A percentile compares a stretch with the other conserved stretches of the same genome.
phyloP scores from a whole-genome alignment of 306 rosid genomes.

The Elaeagnus macrophylla region DNA sequence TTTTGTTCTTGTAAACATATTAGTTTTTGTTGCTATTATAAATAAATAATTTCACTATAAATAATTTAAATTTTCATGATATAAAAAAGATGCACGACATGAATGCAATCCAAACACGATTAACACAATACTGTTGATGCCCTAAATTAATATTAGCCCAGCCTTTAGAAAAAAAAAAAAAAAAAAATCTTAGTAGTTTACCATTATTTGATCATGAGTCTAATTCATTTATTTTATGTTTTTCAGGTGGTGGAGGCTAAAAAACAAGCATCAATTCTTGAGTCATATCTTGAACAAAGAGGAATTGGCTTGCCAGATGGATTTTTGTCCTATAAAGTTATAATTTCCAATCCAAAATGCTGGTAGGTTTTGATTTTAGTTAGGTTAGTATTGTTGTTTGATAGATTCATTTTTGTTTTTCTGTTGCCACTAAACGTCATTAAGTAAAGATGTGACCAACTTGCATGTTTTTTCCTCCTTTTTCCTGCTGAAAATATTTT shows the following conservation, averaged over 20 bases:
- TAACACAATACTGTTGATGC: no score
- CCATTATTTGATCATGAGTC: not conserved
- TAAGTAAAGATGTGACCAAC: no score
- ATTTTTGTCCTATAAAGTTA: slow-evolving; percentile 62
- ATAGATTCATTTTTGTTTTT: not conserved
- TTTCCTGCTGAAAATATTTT: no score
- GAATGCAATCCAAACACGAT: no score
- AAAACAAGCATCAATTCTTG: slow-evolving; percentile 63
- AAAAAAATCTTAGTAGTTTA: not conserved
- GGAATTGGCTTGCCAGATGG: slow-evolving; percentile 66
- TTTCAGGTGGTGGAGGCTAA: slow-evolving; percentile 58
- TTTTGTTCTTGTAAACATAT: no score
- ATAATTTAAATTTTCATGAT: no score
- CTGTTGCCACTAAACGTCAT: no score
- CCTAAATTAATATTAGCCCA: no score
- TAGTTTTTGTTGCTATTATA: no score
- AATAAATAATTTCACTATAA: no score
- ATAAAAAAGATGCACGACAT: no score
- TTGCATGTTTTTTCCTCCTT: no score
- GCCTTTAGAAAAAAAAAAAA: not conserved
- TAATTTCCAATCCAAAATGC: slow-evolving; percentile 76
- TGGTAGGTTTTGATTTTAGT: slow-evolving; percentile 41
- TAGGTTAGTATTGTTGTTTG: not conserved
- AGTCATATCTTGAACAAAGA: slow-evolving; percentile 86
- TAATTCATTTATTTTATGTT: not conserved